Evolutionary conservation across 1,139 yeast genomes (phyloP), one percentile per base, ranked within the genome.

Genomic region (Yamadazyma atlantica): DNA sequence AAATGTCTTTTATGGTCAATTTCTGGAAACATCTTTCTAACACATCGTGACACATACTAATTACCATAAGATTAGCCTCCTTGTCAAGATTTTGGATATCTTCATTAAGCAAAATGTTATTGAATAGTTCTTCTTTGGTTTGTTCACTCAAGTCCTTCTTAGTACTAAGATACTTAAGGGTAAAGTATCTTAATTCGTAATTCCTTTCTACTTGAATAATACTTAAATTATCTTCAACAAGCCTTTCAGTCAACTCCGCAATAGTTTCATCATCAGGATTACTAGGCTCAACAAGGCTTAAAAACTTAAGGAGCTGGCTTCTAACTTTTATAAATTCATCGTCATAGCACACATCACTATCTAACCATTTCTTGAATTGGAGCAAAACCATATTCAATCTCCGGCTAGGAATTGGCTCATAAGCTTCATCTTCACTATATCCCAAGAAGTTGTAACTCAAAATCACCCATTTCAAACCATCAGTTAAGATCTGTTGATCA

Each of bases 311-410:
- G 21, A 84, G 50, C 33, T 72, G 77, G 18, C 78, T 57, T 51
- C 94, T 69, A 32, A 80, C 55, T 4, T 65, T 55, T 12, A 64
- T 50, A 44, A 83, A 85, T 8, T 62, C 70, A 0, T 65, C 60
- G 19, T 82, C 88, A 55, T 77, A 84, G 1, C 85, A 78, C 32
- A 70, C 51, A 21, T 80, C 85, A 14, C 81, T 69, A 25, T 81
- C 86, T 19, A 82, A 53, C 85, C 87, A 82, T 19, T 58, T 57
- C 4, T 63, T 55, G 3, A 85, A 50, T 12, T 75, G 73, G 29
- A 66, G 72, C 9, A 85, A 46, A 12, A 82, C 62, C 86, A 83
- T 78, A 31, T 69, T 69, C 32, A 84, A 59, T 48, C 89, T 70
- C 48, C 80, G 87, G 2, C 72, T 67, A 9, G 85, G 79, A 16